Evolutionary conservation across 73 alveolate genomes (phyloP).

Genomic region (Blepharisma stoltei): DNA sequence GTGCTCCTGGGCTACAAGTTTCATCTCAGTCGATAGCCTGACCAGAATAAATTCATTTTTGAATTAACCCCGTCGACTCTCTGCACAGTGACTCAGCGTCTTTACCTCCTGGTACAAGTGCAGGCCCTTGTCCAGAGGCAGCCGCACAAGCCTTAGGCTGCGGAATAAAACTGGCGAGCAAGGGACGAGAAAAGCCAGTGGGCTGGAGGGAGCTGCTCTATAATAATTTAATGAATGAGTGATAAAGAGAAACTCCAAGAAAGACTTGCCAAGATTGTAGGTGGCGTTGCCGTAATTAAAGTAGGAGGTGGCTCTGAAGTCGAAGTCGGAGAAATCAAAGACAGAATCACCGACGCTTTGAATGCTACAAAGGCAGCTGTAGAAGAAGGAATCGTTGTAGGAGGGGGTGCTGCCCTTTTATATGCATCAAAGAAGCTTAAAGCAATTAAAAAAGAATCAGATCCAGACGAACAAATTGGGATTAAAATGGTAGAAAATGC

Average conservation of each 20-base stretch:
- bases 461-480: constrained; percentile 19
- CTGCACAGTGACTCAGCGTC: too few species aligned
- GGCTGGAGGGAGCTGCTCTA: constrained; percentile 26
- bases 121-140: too few species aligned
- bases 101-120: too few species aligned
- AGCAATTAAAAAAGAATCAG: not conserved
- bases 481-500: not conserved
- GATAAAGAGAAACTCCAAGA: constrained; percentile 85
- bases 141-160: not conserved
- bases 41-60: too few species aligned
- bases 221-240: too few species aligned
- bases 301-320: constrained; percentile 69
- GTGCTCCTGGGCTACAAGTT: too few species aligned
- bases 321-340: constrained; percentile 75
- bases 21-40: too few species aligned
- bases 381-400: constrained; percentile 79
- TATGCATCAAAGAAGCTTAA: constrained; percentile 62
- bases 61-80: too few species aligned
- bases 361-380: constrained; percentile 83
- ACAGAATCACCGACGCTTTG: constrained; percentile 75
- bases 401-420: constrained; percentile 81
- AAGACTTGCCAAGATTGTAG: constrained; percentile 92
- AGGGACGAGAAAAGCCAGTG: not conserved
- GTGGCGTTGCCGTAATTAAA: constrained; percentile 92
- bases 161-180: not conserved